Evolutionary conservation across 768 basidiomycete genomes (phyloP).

Genomic region (Phylloporus sp.): DNA sequence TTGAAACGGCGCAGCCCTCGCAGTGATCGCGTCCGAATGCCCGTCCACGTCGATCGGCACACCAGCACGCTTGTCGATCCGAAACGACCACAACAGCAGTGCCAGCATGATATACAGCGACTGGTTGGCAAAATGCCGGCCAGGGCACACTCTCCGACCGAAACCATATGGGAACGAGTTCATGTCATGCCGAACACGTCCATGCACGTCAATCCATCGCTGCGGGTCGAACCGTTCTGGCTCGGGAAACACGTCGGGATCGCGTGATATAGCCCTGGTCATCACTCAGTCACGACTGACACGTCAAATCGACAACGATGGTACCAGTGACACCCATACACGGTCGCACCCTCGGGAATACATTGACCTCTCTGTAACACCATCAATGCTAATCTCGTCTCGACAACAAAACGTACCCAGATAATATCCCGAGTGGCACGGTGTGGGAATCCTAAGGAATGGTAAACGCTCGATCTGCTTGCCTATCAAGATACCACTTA

Average conservation of each 20-base stretch:
- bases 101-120: conserved; percentile 61
- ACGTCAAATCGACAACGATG: too few relatives aligned
- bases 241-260: conserved; percentile 19
- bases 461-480: too few relatives aligned
- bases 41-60: conserved; percentile 51
- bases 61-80: conserved; percentile 40
- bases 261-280: conserved; percentile 21
- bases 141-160: conserved; percentile 53
- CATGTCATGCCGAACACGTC: conserved; percentile 40
- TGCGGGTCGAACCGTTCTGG: conserved; percentile 51
- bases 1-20: conserved; percentile 53
- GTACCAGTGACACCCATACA: conserved; percentile 21
- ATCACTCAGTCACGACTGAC: neutral
- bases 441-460: conserved; percentile 46
- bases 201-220: conserved; percentile 44
- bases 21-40: conserved; percentile 52
- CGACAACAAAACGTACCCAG: conserved; percentile 52
- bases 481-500: neutral
- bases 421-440: conserved; percentile 56
- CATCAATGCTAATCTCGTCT: too few relatives aligned
- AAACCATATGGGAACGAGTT: conserved; percentile 48
- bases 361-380: conserved; percentile 14
- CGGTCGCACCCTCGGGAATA: conserved; percentile 21
- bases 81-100: conserved; percentile 59
- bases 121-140: conserved; percentile 44